Evolutionary conservation across 768 basidiomycete genomes (phyloP), one percentile per base, ranked within the genome.

Genomic region (Scleroderma citrinum): DNA sequence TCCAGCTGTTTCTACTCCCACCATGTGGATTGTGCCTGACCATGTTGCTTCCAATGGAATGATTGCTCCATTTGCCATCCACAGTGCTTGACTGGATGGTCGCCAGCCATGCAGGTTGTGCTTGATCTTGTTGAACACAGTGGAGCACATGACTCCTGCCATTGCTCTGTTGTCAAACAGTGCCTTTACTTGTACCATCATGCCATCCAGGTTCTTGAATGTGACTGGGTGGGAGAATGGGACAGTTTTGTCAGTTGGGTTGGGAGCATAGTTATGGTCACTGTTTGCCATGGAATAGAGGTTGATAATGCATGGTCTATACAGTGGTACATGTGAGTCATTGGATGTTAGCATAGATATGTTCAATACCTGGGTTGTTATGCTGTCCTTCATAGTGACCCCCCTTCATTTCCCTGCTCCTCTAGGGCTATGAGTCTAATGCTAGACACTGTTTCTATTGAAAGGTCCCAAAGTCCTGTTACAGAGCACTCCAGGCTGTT

Each of bases 21-120:
- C n/a, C 7, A 31, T 14, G 13, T 2, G 7, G 38, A 48, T 34
- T 2, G 7, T n/a, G 2, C 55, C 55, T 6, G 16, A 17, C 59
- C 56, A 57, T 0, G 10, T 20, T 6, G 49, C 57, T 16, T 49
- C 13, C 4, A 52, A 52, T 13, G 43, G 43, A 2, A 50, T 44
- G 0, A 55, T 17, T 0, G 29, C 11, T 0, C 69, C 65, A 50
- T 67, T 60, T 14, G 69, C 71, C 70, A 72, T 69, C 2, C 60
- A 37, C 5, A 72, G 51, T 1, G 36, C 36, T 17, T 37, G 36
- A 5, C 17, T 37, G 4, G 36, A 37, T 37, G 36, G 36, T 20
- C 17, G 19, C 38, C 38, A 39, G 4, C 38, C 38, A 2, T 39
- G 19, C 11, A 39, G 20, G 8, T 20, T 39, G 38, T 17, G 38